A percentile compares a stretch with the other conserved stretches of the same genome.
Conservation (phyloP, 169 alveolate species). For the Eimeria necatrix region DNA sequence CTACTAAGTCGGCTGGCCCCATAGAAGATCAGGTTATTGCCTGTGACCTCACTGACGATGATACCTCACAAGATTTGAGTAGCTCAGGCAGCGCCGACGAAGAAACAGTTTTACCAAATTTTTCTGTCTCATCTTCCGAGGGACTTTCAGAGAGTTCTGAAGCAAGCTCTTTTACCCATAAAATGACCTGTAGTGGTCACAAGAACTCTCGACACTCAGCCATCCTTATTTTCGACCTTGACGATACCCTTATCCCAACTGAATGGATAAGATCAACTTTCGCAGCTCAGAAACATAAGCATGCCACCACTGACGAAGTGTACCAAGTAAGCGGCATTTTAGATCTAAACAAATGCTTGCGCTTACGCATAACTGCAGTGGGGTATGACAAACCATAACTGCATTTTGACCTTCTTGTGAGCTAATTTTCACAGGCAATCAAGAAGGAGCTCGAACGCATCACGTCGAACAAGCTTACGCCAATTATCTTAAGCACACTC, state of each 20-base stretch:
- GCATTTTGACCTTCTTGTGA: too few species aligned
- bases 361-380: too few species aligned
- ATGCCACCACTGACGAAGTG: slow-evolving; percentile 62
- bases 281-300: slow-evolving; percentile 73
- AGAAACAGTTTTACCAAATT: slow-evolving; percentile 27
- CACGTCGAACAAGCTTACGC: slow-evolving; percentile 84
- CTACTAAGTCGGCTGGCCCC: slow-evolving; percentile 34
- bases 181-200: neutral
- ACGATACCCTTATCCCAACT: slow-evolving; percentile 91
- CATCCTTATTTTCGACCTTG: slow-evolving; percentile 88
- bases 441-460: slow-evolving; percentile 85
- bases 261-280: slow-evolving; percentile 87
- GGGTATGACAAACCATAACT: too few species aligned
- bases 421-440: slow-evolving; percentile 75
- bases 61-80: slow-evolving; percentile 27
- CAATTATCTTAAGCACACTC: slow-evolving; percentile 84
- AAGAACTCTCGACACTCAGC: slow-evolving; percentile 69
- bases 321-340: slow-evolving; percentile 57
- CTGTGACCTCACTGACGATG: slow-evolving; percentile 47
- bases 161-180: neutral
- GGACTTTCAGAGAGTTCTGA: slow-evolving; percentile 50
- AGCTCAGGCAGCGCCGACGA: slow-evolving; percentile 61
- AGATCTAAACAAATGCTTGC: neutral
- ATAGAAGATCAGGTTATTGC: neutral
- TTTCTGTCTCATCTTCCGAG: slow-evolving; percentile 25